Evolutionary conservation across 441 rosid genomes (phyloP).

Genomic region (Corymbia calophylla): DNA sequence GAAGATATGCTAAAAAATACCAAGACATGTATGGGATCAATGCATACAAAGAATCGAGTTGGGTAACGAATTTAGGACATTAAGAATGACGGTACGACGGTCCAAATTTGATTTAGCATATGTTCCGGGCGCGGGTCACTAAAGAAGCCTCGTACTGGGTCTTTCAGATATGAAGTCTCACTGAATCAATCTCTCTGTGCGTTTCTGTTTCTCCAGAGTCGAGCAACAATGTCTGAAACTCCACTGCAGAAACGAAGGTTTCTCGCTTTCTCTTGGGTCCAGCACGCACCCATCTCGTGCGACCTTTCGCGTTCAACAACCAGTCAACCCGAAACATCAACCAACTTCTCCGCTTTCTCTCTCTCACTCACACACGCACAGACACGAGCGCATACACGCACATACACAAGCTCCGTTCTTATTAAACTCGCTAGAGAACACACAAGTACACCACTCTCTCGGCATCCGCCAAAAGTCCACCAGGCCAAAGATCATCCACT

Average conservation of each 20-base stretch:
- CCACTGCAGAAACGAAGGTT: neutral
- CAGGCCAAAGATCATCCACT: neutral
- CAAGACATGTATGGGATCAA: neutral
- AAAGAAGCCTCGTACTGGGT: neutral
- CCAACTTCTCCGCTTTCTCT: neutral
- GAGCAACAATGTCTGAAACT: neutral
- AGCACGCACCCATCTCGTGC: neutral
- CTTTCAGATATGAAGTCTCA: neutral
- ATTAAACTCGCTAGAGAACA: neutral
- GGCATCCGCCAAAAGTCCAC: neutral
- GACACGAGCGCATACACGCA: too few relatives aligned
- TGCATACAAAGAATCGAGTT: neutral
- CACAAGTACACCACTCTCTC: neutral
- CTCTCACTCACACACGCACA: neutral
- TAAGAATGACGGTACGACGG: neutral
- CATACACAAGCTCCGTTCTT: neutral
- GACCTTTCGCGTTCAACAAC: neutral
- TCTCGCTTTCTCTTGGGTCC: neutral
- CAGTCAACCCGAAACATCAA: neutral
- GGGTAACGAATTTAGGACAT: neutral
- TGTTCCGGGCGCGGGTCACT: neutral
- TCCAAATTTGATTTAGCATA: neutral
- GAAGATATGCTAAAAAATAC: neutral
- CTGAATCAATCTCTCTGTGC: neutral
- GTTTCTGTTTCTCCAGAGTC: neutral